phyloP scores from a whole-genome alignment of 2,329 filamentous ascomycete genomes.

The Talaromyces sp. region DNA sequence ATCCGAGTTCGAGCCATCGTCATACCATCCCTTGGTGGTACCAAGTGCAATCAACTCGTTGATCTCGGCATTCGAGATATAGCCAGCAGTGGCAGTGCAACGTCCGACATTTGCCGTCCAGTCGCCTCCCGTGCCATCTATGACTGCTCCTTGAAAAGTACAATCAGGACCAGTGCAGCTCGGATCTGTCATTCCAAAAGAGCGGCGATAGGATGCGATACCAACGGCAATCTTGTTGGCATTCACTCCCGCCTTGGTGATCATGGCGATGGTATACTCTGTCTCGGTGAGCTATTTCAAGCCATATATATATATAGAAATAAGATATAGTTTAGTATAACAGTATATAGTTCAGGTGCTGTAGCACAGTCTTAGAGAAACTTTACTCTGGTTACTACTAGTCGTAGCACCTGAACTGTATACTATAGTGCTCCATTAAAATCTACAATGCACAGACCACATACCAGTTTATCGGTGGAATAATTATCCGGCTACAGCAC shows the following conservation, averaged over 20 bases:
- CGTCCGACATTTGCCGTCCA: constrained; percentile 28
- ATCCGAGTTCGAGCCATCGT: constrained; percentile 6
- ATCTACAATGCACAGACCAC: too few species aligned
- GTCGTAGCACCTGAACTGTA: too few species aligned
- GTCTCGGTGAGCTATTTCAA: constrained; percentile 9
- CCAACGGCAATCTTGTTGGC: constrained; percentile 26
- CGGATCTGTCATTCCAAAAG: constrained; percentile 28
- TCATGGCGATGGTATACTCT: constrained; percentile 2
- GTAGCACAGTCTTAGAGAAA: too few species aligned
- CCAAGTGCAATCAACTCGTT: constrained; percentile 12
- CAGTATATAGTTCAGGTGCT: too few species aligned
- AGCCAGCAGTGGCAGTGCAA: constrained; percentile 38
- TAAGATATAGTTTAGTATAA: too few species aligned
- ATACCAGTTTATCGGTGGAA: too few species aligned
- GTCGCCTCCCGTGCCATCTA: constrained; percentile 17
- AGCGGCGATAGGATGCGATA: constrained; percentile 32
- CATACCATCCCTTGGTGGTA: neutral
- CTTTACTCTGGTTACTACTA: too few species aligned
- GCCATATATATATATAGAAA: too few species aligned
- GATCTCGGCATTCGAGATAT: constrained; percentile 40
- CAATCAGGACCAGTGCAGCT: constrained; percentile 30
- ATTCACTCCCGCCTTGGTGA: constrained; percentile 5
- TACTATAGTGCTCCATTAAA: too few species aligned
- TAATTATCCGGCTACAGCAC: too few species aligned
- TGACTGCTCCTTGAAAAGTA: constrained; percentile 16